A percentile compares a stretch with the other conserved stretches of the same genome.
These are phyloP conservation scores for Auxenochlorella pyrenoidosa DNA, from an alignment of 139 green algal genomes.

Conservation along the genomic window DNA sequence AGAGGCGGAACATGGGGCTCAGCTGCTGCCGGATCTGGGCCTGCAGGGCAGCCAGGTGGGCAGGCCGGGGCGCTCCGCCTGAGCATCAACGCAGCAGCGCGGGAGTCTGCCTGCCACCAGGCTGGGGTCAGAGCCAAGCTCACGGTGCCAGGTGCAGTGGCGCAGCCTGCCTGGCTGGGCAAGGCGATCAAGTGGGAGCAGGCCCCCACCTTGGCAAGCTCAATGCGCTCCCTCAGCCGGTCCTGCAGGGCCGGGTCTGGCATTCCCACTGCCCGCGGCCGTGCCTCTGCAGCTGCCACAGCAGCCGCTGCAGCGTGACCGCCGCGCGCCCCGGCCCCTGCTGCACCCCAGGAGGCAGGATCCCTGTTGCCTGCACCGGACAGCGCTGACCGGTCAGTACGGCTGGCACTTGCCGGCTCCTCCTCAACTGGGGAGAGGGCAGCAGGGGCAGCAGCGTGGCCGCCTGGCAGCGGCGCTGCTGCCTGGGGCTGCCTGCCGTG, in stretches of 20 bases:
- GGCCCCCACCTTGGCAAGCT: conserved; percentile 8
- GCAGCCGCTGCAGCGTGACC: neutral
- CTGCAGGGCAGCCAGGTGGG: neutral
- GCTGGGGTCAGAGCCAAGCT: neutral
- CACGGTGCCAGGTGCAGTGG: neutral
- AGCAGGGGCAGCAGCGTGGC: neutral
- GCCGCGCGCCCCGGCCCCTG: too few relatives aligned
- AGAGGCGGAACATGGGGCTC: conserved; percentile 32
- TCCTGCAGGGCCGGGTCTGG: conserved; percentile 4
- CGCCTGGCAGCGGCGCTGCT: neutral
- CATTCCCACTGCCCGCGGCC: neutral
- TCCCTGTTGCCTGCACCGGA: neutral
- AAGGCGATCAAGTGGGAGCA: neutral
- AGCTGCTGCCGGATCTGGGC: conserved; percentile 33
- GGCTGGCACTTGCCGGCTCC: neutral
- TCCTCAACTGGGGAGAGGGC: neutral
- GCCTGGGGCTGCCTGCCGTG: neutral
- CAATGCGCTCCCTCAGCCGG: conserved; percentile 21
- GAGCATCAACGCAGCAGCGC: neutral
- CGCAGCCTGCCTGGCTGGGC: too few relatives aligned
- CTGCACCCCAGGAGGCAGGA: too few relatives aligned
- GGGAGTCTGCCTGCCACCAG: too few relatives aligned
- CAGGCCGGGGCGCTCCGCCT: neutral
- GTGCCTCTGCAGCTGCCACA: neutral
- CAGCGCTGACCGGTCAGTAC: neutral